Percentiles rank a stretch among this genome's conserved stretches.
Conservation (phyloP, 2,329 filamentous ascomycete genomes). For the Rutstroemia sp. region DNA sequence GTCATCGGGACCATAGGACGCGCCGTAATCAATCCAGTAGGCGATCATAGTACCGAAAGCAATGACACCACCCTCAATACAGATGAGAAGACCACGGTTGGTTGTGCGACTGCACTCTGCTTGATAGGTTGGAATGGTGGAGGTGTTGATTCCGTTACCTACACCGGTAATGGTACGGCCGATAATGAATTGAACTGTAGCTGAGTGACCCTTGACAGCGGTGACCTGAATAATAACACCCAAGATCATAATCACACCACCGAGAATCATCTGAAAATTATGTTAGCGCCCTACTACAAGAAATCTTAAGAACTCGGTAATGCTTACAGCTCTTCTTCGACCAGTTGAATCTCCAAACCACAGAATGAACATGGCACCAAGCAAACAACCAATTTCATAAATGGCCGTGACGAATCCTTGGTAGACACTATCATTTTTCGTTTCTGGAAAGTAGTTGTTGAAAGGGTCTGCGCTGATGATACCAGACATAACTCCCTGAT, state of each 20-base stretch:
- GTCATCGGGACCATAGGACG: constrained; percentile 76
- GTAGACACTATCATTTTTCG: constrained; percentile 37
- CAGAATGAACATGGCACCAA: constrained; percentile 41
- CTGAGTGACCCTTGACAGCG: constrained; percentile 28
- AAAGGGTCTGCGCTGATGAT: constrained; percentile 62
- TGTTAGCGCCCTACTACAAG: constrained; percentile 19
- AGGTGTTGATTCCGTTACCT: constrained; percentile 45
- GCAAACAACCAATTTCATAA: constrained; percentile 49
- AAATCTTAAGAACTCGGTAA: neutral
- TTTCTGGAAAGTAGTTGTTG: constrained; percentile 73
- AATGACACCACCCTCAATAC: constrained; percentile 51
- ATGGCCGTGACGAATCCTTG: constrained; percentile 47
- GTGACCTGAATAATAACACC: constrained; percentile 42
- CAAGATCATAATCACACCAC: constrained; percentile 50
- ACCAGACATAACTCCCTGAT: constrained; percentile 80
- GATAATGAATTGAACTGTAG: constrained; percentile 48
- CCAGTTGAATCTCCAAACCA: constrained; percentile 48
- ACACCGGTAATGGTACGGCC: constrained; percentile 43
- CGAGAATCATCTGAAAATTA: constrained; percentile 40
- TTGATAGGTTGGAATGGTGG: constrained; percentile 54
- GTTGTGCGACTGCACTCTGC: constrained; percentile 41
- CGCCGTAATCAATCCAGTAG: constrained; percentile 98
- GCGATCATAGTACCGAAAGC: constrained; percentile 67
- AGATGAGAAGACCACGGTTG: constrained; percentile 41
- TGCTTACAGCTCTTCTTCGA: constrained; percentile 47